Conservation (phyloP, 2,329 filamentous ascomycete species). For the Amylocarpus encephaloides region DNA sequence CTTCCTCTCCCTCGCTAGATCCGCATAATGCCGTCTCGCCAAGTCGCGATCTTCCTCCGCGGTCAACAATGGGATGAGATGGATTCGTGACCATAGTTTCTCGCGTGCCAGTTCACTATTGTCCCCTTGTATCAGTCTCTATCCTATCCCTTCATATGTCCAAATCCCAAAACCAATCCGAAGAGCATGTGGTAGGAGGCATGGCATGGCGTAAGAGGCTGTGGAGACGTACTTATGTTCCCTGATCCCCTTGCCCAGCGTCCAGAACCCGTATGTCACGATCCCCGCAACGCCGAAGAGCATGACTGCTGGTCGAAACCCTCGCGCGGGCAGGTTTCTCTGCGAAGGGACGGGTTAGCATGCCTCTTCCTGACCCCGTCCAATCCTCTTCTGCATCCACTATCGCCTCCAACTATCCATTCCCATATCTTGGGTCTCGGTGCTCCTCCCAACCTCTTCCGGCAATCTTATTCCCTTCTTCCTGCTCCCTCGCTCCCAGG, state of each 20-base stretch:
- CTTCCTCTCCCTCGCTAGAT: slow-evolving; percentile 85
- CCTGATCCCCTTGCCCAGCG: slow-evolving; percentile 71
- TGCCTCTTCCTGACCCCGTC: not conserved
- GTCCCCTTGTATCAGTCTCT: slow-evolving; percentile 10
- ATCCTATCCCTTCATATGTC: not conserved
- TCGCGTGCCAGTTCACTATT: slow-evolving; percentile 84
- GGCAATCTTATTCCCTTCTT: not conserved
- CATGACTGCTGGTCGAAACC: slow-evolving; percentile 78
- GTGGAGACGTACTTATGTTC: slow-evolving; percentile 72
- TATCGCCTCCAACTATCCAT: not conserved
- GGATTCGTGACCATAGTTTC: slow-evolving; percentile 97
- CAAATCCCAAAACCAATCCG: slow-evolving; percentile 1
- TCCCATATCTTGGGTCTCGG: not conserved
- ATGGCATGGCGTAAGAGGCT: not conserved
- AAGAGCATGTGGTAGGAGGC: not conserved
- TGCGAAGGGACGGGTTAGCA: slow-evolving; percentile 32
- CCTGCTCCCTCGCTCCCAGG: not conserved
- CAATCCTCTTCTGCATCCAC: not conserved
- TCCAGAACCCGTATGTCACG: slow-evolving; percentile 89
- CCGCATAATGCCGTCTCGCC: slow-evolving; percentile 78
- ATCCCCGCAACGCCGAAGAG: slow-evolving; percentile 69
- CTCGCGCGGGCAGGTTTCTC: slow-evolving; percentile 88
- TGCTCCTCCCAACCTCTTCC: not conserved
- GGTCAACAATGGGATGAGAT: slow-evolving; percentile 88
- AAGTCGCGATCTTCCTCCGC: slow-evolving; percentile 96